Evolutionary conservation across 2,329 filamentous ascomycete species (phyloP).

Genomic region (Niveomyces coronatus): DNA sequence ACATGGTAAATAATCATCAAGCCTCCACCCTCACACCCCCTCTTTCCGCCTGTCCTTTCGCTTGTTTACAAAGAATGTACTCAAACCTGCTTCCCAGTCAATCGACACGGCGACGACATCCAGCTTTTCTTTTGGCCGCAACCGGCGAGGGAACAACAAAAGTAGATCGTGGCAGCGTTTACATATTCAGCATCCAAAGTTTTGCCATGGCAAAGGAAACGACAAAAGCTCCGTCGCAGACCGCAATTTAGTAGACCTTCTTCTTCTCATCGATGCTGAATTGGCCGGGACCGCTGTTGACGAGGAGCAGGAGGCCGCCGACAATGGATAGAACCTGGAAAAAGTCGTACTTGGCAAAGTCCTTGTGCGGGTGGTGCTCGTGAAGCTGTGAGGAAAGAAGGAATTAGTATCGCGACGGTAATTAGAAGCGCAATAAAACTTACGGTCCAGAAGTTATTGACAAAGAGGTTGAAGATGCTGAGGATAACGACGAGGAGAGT

Average conservation of each 20-base stretch:
- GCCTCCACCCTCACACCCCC: too few species aligned
- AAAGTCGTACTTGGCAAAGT: constrained; percentile 99
- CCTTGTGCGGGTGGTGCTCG: constrained; percentile 97
- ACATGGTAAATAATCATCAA: constrained; percentile 9
- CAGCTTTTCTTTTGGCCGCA: too few species aligned
- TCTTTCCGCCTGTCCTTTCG: too few species aligned
- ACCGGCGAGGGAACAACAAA: too few species aligned
- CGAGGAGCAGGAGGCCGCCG: constrained; percentile 86
- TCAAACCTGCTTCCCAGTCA: too few species aligned
- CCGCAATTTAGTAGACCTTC: constrained; percentile 85
- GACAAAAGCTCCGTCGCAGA: neutral
- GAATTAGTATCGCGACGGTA: too few species aligned
- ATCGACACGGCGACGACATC: too few species aligned
- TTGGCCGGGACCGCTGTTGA: constrained; percentile 97
- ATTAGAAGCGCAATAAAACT: constrained; percentile 29
- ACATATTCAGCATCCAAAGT: too few species aligned
- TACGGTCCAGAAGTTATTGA: constrained; percentile 99
- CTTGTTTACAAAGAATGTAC: too few species aligned
- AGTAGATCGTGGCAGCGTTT: constrained; percentile 1
- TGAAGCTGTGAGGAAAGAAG: constrained; percentile 55
- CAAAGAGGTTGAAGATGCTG: constrained; percentile 90
- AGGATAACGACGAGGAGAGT: constrained; percentile 90
- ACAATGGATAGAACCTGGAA: constrained; percentile 99
- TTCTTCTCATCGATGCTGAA: constrained; percentile 99
- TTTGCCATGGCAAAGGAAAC: too few species aligned